Evolutionary conservation across 2,329 filamentous ascomycete species (phyloP).

Genomic region (Sphaerulina populicola): DNA sequence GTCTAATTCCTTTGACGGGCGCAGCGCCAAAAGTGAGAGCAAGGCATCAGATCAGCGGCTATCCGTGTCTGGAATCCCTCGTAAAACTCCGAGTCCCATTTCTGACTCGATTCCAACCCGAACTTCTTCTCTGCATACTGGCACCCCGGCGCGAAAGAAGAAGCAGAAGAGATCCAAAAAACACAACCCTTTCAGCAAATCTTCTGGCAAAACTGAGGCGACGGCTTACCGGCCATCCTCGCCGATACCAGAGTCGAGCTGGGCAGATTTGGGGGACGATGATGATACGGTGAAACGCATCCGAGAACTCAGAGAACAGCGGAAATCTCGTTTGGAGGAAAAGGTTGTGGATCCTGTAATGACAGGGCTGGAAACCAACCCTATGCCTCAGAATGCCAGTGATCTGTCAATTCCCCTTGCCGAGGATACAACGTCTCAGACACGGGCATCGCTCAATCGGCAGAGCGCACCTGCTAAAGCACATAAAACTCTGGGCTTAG

Average conservation of each 20-base stretch:
- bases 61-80: constrained; percentile 12
- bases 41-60: constrained; percentile 12
- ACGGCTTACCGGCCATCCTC: constrained; percentile 18
- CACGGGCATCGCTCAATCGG: constrained; percentile 16
- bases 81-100: constrained; percentile 25
- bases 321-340: constrained; percentile 47
- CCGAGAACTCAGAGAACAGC: constrained; percentile 50
- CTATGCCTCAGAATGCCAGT: constrained; percentile 7
- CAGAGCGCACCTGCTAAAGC: constrained; percentile 33
- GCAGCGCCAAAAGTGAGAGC: constrained; percentile 8
- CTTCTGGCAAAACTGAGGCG: constrained; percentile 16
- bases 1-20: constrained; percentile 5
- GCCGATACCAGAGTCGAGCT: constrained; percentile 29
- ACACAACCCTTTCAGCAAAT: constrained; percentile 12
- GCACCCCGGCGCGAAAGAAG: constrained; percentile 24
- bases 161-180: constrained; percentile 25
- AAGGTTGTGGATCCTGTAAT: constrained; percentile 24
- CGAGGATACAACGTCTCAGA: constrained; percentile 13
- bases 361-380: neutral
- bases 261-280: constrained; percentile 33
- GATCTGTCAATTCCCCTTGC: constrained; percentile 13
- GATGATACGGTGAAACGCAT: constrained; percentile 52
- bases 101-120: constrained; percentile 30
- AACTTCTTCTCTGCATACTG: constrained; percentile 33
- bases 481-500: constrained; percentile 37